Evolutionary conservation across 495 filamentous ascomycete species (phyloP).

Genomic region (Penicillium salamii): DNA sequence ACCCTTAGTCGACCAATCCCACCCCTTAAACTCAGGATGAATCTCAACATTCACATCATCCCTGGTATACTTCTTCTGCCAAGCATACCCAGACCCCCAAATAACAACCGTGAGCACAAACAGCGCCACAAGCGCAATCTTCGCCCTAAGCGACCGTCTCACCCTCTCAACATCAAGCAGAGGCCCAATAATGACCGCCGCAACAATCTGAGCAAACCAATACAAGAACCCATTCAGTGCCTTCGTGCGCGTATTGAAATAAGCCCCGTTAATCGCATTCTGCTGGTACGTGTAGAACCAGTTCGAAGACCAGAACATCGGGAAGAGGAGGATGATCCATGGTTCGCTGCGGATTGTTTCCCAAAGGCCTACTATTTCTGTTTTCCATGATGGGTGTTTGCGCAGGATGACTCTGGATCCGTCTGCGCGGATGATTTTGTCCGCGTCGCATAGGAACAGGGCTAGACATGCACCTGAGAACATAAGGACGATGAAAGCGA

Average conservation of each 20-base stretch:
- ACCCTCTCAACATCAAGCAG: slow-evolving; percentile 39
- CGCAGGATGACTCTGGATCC: slow-evolving; percentile 75
- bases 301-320: slow-evolving; percentile 63
- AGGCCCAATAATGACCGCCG: slow-evolving; percentile 43
- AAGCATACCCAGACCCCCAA: slow-evolving; percentile 53
- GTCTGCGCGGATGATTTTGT: slow-evolving; percentile 69
- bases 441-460: slow-evolving; percentile 52
- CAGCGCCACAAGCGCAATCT: slow-evolving; percentile 35
- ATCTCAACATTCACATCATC: slow-evolving; percentile 13
- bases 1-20: slow-evolving; percentile 39
- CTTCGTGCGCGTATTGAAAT: slow-evolving; percentile 47
- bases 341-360: slow-evolving; percentile 37
- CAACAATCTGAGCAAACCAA: slow-evolving; percentile 53
- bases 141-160: slow-evolving; percentile 41
- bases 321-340: slow-evolving; percentile 45
- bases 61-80: slow-evolving; percentile 44
- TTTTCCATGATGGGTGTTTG: slow-evolving; percentile 73
- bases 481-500: slow-evolving; percentile 51
- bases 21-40: slow-evolving; percentile 20
- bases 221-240: slow-evolving; percentile 49
- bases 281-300: slow-evolving; percentile 77
- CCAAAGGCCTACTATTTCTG: slow-evolving; percentile 41
- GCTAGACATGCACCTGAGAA: slow-evolving; percentile 58
- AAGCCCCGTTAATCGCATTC: slow-evolving; percentile 48
- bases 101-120: slow-evolving; percentile 42